Base-by-base conservation (phyloP, 352 stramenopile species). In the Peronospora destructor region DNA sequence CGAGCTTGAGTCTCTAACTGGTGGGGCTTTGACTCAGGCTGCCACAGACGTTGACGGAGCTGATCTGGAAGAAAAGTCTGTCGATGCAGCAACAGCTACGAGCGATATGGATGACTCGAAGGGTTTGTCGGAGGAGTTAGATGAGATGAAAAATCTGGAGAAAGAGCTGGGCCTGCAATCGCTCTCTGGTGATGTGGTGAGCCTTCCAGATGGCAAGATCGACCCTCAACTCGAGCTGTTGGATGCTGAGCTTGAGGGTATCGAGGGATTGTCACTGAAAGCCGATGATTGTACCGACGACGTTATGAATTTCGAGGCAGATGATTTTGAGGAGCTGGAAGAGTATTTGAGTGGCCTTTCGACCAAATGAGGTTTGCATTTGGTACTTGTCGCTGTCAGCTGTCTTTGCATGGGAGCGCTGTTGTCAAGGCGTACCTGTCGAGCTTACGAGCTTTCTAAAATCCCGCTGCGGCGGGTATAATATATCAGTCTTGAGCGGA, bases 311-410 rank as follows among this genome's bases (percentile, higher is more conserved):
- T 91, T 94, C 60, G 80, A 64, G 1, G 83, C 78, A 3, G 83
- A 94, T 52, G 78, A 94, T 71, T 94, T 94, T 61, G 83, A 91
- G 30, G 83, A 94, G 51, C 61, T 94, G 19, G 83, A 94, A 59
- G 75, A 94, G 52, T 94, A 94, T 53, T 64, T 94, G 40, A 94
- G 78, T 30, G 78, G 76, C 6, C 65, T 94, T 16, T 82, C 76
- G 25, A 74, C 70, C 37, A 74, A 74, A 54, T 68, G 50, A 59
- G 44, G 26, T 45, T 33, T 26, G 13, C 21, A 28, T 50, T 33
- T 17, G 11, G 38, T 25, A 14, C 36, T 33, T 21, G 36, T 44
- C 34, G 26, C 41, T 50, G 19, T 56, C 41, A 11, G 19, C 35
- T 32, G 28, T 32, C 12, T 48, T 52, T 30, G 21, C 47, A 41